Evolutionary conservation across 495 filamentous ascomycete species (phyloP).

Genomic region (Penicillium taxi): DNA sequence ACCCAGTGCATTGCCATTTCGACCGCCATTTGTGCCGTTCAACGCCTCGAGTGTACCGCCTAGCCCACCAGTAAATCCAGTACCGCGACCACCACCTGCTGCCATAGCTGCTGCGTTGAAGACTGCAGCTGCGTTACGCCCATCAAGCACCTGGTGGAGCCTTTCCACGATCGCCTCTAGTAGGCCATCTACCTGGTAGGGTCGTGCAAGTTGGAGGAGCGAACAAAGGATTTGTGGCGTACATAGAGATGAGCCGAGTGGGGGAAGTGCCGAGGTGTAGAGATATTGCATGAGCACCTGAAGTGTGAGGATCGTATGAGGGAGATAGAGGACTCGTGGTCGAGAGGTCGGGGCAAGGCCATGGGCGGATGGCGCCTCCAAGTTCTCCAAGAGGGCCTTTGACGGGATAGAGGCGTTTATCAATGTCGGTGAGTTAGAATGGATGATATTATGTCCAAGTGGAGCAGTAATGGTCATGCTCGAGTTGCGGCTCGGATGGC

Average conservation of each 20-base stretch:
- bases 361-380: slow-evolving; percentile 38
- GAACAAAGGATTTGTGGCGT: slow-evolving; percentile 94
- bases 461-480: slow-evolving; percentile 78
- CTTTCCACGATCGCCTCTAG: slow-evolving; percentile 87
- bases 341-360: slow-evolving; percentile 61
- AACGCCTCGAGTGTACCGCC: slow-evolving; percentile 40
- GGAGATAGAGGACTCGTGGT: slow-evolving; percentile 82
- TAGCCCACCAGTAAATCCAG: slow-evolving; percentile 36
- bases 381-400: slow-evolving; percentile 36
- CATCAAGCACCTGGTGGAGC: slow-evolving; percentile 83
- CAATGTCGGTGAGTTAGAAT: slow-evolving; percentile 53
- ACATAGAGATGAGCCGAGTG: slow-evolving; percentile 66
- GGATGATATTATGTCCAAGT: slow-evolving; percentile 49
- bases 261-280: slow-evolving; percentile 82
- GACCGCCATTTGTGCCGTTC: slow-evolving; percentile 27
- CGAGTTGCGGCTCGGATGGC: slow-evolving; percentile 58
- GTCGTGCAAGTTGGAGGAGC: slow-evolving; percentile 84
- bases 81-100: slow-evolving; percentile 79
- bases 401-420: slow-evolving; percentile 44
- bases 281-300: slow-evolving; percentile 84
- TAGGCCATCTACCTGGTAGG: slow-evolving; percentile 86
- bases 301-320: slow-evolving; percentile 81
- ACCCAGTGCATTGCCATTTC: slow-evolving; percentile 14
- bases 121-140: slow-evolving; percentile 87
- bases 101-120: slow-evolving; percentile 99